Evolutionary conservation across 441 rosid species (phyloP), one percentile per base, ranked within the genome.

Genomic region (Populus hybrid): DNA sequence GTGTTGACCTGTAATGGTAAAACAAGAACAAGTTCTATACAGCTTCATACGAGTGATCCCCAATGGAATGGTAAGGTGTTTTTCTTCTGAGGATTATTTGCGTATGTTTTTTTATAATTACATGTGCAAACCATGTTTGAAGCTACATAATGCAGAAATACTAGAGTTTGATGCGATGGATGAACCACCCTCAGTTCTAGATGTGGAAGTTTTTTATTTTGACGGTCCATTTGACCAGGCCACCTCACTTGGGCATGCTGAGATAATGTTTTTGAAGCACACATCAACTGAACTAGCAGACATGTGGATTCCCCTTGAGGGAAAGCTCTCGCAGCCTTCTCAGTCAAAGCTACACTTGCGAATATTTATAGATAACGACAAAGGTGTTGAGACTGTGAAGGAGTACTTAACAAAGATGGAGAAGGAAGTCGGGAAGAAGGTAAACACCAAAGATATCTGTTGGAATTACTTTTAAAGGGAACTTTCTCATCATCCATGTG

Each of bases 381-480:
- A 88, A 16, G 97, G 98, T 69, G 90, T 86, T 73, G 90, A 90
- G 79, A 90, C 92, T 59, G 85, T 93, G 40, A 93, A 85, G 77
- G 97, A 89, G 57, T 92, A 89, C 82, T 81, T 92, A 74, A 87
- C 90, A 59, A 93, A 89, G 82, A 90, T 91, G 87, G 99, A 90
- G 81, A 95, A 90, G 84, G 99, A 93, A 89, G 94, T 95, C 12
- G 99, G 99, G 66, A 92, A 88, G 90, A 92, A 92, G 98, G 98
- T 92, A 83, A 78, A 74, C 50, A 69, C 74, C 36, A 16, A 69
- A 23, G 74, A 64, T 69, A 38, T 23, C 26, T 66, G 21, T 50
- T 68, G 67, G 69, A 42, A 53, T 69, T 66, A 57, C 66, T 28
- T 66, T 9, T 36, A 12, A 26, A 12, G 34, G 24, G 53, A 74